These are phyloP conservation scores for Andrographis paniculata DNA, from an alignment of 305 asterid species.

Conservation along the genomic window DNA sequence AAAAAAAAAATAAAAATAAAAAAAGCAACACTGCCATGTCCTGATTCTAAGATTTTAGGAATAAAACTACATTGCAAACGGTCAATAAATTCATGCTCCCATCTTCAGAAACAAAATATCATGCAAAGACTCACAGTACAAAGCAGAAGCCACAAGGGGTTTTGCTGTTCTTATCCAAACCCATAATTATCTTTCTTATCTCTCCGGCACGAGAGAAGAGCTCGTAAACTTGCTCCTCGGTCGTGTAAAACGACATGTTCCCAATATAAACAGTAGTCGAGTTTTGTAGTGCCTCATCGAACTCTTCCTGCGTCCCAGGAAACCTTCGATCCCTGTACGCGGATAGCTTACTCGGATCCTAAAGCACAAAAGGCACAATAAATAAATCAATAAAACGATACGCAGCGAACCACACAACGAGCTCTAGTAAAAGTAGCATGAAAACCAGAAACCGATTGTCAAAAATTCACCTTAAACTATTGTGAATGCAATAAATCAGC, in stretches of 20 bases:
- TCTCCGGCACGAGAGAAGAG: constrained; percentile 88
- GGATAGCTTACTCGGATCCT: constrained; percentile 85
- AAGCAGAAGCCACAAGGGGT: constrained; percentile 99
- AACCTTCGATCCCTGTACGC: constrained; percentile 93
- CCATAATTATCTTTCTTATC: constrained; percentile 89
- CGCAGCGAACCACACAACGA: neutral
- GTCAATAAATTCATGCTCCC: constrained; percentile 8
- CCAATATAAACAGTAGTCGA: constrained; percentile 77
- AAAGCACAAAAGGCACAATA: neutral
- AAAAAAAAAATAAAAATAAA: neutral
- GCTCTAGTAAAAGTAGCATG: too few relatives aligned
- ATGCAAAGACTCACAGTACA: constrained; percentile 42
- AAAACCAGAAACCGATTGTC: constrained; percentile 5
- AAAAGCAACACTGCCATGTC: neutral
- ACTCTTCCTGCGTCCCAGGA: constrained; percentile 85
- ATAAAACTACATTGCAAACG: neutral
- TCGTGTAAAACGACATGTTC: constrained; percentile 92
- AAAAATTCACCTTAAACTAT: neutral
- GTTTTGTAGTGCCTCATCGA: constrained; percentile 62
- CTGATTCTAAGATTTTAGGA: neutral
- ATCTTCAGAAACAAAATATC: neutral
- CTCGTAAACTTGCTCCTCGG: constrained; percentile 97
- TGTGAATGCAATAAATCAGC: neutral
- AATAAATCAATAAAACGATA: neutral
- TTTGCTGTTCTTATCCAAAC: constrained; percentile 86